These are phyloP conservation scores for Trypanosoma theileri DNA, from an alignment of 208 protist species.

Conservation along the genomic window DNA sequence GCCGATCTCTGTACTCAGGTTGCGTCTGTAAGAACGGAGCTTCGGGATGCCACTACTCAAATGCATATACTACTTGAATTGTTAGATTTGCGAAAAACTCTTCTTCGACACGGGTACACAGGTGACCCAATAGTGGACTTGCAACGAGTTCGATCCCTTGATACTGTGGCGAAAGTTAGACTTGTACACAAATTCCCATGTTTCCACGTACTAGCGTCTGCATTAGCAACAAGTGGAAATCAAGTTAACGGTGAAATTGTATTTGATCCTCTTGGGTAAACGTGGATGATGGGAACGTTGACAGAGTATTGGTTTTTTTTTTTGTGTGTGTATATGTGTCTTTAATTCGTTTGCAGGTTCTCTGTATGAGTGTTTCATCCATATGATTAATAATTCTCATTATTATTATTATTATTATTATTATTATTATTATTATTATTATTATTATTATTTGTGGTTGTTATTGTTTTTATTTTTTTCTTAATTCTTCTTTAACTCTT, in stretches of 20 bases:
- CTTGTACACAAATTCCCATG: conserved; percentile 22
- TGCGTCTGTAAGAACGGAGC: not conserved
- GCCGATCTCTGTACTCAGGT: not conserved
- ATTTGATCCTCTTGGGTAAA: not conserved
- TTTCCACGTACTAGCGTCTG: conserved; percentile 19
- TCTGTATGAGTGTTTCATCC: too few relatives aligned
- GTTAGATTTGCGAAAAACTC: conserved; percentile 10
- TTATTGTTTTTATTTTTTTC: not conserved
- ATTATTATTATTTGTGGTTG: not conserved
- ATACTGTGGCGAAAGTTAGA: conserved; percentile 16
- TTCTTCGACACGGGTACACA: conserved; percentile 4
- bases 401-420: too few relatives aligned
- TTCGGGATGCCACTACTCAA: conserved; percentile 2
- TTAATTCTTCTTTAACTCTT: not conserved
- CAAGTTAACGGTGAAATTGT: not conserved
- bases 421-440: too few relatives aligned
- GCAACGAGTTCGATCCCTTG: not conserved
- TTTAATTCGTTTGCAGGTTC: not conserved
- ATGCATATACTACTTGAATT: conserved; percentile 10
- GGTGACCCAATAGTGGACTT: conserved; percentile 8
- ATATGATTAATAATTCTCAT: too few relatives aligned
- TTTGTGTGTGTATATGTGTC: not conserved
- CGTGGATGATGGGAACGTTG: not conserved
- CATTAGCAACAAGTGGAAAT: not conserved
- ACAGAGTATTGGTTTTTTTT: too few relatives aligned